A percentile compares a stretch with the other conserved stretches of the same genome.
Evolutionary conservation across 139 green algal species (phyloP).

Genomic region (Penium margaritaceum): DNA sequence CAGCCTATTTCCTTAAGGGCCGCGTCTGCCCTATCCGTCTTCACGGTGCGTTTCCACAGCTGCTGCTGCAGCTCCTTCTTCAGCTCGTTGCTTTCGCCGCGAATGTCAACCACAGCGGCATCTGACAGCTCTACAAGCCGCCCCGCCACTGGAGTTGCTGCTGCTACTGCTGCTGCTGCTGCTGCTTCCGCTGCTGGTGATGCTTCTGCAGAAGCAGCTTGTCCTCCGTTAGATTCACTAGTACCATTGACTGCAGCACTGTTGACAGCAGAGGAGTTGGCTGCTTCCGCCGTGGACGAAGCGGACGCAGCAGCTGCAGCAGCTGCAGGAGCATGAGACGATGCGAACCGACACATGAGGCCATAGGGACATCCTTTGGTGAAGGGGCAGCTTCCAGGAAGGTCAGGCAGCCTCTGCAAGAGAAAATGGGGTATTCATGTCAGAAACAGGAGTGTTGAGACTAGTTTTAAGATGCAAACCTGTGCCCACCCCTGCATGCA

Average conservation of each 20-base stretch:
- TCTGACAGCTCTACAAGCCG: too few relatives aligned
- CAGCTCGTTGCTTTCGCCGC: conserved; percentile 21
- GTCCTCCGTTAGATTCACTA: too few relatives aligned
- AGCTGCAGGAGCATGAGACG: too few relatives aligned
- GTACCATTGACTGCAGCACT: too few relatives aligned
- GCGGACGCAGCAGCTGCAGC: too few relatives aligned
- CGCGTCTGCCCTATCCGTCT: conserved; percentile 4
- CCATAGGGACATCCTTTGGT: conserved; percentile 20
- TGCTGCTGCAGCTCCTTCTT: conserved; percentile 28
- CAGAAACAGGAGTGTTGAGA: too few relatives aligned
- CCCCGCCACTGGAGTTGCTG: too few relatives aligned
- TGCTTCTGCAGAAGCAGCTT: background rate
- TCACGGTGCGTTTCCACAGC: conserved; percentile 31
- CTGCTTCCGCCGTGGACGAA: too few relatives aligned
- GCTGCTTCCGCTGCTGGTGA: background rate
- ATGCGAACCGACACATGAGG: conserved; percentile 35
- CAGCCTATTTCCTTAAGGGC: conserved; percentile 8
- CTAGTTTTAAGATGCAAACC: too few relatives aligned
- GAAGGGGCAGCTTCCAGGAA: conserved; percentile 28
- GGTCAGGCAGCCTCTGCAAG: conserved; percentile 24
- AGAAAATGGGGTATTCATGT: too few relatives aligned
- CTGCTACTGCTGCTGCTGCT: background rate
- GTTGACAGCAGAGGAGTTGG: too few relatives aligned
- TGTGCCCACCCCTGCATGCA: too few relatives aligned
- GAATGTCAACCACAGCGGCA: background rate